Evolutionary conservation across 2,329 filamentous ascomycete genomes (phyloP), one percentile per base, ranked within the genome.

Genomic region (Cladorrhinum sp.): DNA sequence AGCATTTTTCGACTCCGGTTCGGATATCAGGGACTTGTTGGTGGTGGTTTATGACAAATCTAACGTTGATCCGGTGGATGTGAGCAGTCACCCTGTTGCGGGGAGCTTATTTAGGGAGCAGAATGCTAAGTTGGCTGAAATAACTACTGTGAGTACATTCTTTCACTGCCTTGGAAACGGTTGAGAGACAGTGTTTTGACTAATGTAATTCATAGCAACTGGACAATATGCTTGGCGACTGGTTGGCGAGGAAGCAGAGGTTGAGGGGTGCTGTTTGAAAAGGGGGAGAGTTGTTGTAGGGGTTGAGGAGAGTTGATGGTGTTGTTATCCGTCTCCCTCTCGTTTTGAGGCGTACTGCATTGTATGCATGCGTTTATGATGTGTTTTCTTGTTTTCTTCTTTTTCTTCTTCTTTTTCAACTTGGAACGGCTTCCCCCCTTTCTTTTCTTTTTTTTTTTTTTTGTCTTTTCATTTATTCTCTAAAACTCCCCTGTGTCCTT

Each of bases 11-110:
- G 93, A 98, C 66, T 92, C 95, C 67, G 87, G 91, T 62, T 87
- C 88, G 32, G 92, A 96, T 64, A 92, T 99, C 66, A 86, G 91
- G 55, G 93, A 99, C 72, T 84, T 98, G 72, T 82, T 98, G 55
- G 84, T 93, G 38, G 90, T 99, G 62, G 92, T 99, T 25, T 93
- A 96, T 71, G 93, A 98, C 75, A 96, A 93, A 73, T 90, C 87
- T 13, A 90, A 93, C 61, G 87, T 96, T 16, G 83, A 86, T 48
- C 90, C 92, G 18, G 90, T 89, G 7, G 85, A 89, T 1, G 83
- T 85, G n/a, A 91, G 96, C 60, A 45, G 18, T 45, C 93, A 98
- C 73, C 93, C 93, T 0, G 81, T 96, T 50, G 91, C 90, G 55
- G 85, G 86, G 13, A 85, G 86, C 22, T 78, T 98, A 58, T 98